A percentile compares a stretch with the other conserved stretches of the same genome.
Evolutionary conservation across 441 rosid species (phyloP).

Genomic region (Gossypium schwendimanii): DNA sequence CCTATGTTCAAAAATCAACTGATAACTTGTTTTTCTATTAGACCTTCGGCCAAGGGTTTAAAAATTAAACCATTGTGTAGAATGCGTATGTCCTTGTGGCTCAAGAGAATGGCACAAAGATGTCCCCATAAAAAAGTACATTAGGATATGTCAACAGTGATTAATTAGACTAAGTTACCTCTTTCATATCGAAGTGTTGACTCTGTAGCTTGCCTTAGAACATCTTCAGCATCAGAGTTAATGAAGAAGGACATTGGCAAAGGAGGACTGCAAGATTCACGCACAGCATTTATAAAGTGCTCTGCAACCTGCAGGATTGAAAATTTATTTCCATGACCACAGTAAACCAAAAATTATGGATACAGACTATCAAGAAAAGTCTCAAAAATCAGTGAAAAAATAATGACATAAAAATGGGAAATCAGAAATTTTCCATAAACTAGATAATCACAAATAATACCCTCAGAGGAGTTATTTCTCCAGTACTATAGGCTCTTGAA

Average conservation of each 20-base stretch:
- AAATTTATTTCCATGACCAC: neutral
- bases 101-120: neutral
- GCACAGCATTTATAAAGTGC: conserved; percentile 37
- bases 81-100: neutral
- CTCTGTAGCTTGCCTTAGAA: conserved; percentile 48
- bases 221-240: conserved; percentile 35
- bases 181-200: conserved; percentile 47
- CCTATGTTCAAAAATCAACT: neutral
- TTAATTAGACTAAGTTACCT: conserved; percentile 30
- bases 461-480: conserved; percentile 40
- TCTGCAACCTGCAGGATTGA: conserved; percentile 42
- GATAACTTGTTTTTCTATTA: neutral
- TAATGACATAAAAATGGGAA: neutral
- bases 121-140: neutral
- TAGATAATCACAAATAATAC: conserved; percentile 15
- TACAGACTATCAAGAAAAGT: neutral
- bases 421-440: neutral
- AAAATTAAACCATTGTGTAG: neutral
- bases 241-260: conserved; percentile 60
- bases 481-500: conserved; percentile 39
- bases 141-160: neutral
- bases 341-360: neutral
- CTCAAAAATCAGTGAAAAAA: neutral
- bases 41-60: neutral
- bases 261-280: conserved; percentile 34